Base-by-base conservation (phyloP, 441 rosid species). In the Brassica balearica region DNA sequence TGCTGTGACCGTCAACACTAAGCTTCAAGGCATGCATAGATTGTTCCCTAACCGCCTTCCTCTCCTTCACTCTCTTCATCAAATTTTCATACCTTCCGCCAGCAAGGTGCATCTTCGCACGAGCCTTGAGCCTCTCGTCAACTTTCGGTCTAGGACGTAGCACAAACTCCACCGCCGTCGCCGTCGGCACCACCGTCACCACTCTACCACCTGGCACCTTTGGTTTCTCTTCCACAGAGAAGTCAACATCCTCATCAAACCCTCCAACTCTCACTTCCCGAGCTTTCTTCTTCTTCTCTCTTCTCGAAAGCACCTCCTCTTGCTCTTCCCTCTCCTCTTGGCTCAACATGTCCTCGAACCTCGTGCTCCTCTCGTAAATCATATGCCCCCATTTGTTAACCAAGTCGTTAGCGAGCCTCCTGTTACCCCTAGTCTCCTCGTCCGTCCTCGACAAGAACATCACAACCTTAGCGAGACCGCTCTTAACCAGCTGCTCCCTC, bases 381-480 rank as follows among this genome's bases (percentile, higher is more conserved):
- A 92, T 91, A 15, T 91, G 91, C 64, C 92, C 93, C 97, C 97
- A 94, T 88, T 87, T 88, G 78, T 91, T 93, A 68, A 92, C 92
- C 85, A 94, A 83, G 67, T 91, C 97, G 72, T 84, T 92, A 32
- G 97, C 97, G 8, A 91, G 92, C 79, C 89, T 91, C 84, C 83
- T 84, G 77, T 92, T 94, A 56, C 86, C 77, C 46, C 92, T 87
- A 29, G 92, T 91, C 78, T 94, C 98, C 88, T 94, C 98, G 43
- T 89, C 94, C 6, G 95, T 90, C 79, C 90, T 91, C 20, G 98
- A 92, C 56, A 92, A 86, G 83, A 94, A 94, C 97, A 89, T 87
- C 32, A 92, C 86, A 22, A 91, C 97, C 97, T 87, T 94, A 73
- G 97, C 94, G 43, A 94, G 92, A 77, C 97, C 93, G 80, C 98